Percentiles rank a stretch among this genome's conserved stretches.
phyloP scores from a whole-genome alignment of 164 flowering plant genomes.

The Amborella trichopoda region DNA sequence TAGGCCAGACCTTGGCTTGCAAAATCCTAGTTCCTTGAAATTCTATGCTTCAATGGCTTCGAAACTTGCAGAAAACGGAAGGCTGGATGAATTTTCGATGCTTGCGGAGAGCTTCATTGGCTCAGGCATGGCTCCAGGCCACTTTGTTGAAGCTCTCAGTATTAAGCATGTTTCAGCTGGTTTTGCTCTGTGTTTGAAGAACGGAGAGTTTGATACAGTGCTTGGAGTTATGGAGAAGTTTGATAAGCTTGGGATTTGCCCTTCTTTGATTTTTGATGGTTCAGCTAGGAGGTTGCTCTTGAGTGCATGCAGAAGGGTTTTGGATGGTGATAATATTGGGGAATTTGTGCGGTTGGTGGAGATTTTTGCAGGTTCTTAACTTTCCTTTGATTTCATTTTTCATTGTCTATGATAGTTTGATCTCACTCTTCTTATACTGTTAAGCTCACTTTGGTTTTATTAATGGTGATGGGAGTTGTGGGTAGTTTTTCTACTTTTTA shows the following conservation, averaged over 20 bases:
- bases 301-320: conserved; percentile 28
- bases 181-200: conserved; percentile 18
- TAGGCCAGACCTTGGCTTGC: not conserved
- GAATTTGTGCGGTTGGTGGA: conserved; percentile 42
- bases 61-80: conserved; percentile 44
- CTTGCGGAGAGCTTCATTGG: conserved; percentile 32
- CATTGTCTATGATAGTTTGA: not conserved
- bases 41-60: conserved; percentile 48
- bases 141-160: conserved; percentile 20
- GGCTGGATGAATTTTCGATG: conserved; percentile 38
- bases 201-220: conserved; percentile 23
- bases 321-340: conserved; percentile 27
- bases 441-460: not conserved
- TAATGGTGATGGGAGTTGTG: not conserved
- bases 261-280: conserved; percentile 30
- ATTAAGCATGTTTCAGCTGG: conserved; percentile 26
- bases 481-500: not conserved
- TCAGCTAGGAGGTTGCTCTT: conserved; percentile 19
- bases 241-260: conserved; percentile 34
- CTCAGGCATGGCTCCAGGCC: conserved; percentile 18
- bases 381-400: not conserved
- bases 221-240: conserved; percentile 25
- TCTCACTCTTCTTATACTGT: not conserved
- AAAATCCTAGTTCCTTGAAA: conserved; percentile 9
- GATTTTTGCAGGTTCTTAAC: conserved; percentile 44